These are phyloP conservation scores for Pisolithus microcarpus DNA, from an alignment of 768 basidiomycete species.

Conservation along the genomic window DNA sequence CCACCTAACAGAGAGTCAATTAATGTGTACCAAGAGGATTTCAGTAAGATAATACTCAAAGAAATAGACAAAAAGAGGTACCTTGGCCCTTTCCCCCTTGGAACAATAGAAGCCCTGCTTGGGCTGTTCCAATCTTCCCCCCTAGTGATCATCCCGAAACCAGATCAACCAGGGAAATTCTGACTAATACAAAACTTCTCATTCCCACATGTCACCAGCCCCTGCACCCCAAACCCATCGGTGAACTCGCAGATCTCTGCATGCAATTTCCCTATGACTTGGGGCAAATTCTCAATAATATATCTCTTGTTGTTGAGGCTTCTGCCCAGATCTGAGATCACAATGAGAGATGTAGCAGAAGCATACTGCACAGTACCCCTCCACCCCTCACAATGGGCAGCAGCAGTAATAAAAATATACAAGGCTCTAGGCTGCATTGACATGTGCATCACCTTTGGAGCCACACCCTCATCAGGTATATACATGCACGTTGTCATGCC, in stretches of 20 bases:
- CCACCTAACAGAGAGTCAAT: background rate
- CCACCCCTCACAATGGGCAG: conserved; percentile 19
- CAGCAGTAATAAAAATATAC: conserved; percentile 9
- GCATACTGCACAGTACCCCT: conserved; percentile 23
- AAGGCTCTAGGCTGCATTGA: conserved; percentile 21
- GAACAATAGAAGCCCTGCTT: background rate
- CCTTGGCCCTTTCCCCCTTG: background rate
- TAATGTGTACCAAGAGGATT: background rate
- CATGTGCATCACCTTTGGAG: conserved; percentile 22
- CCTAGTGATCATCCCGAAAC: background rate
- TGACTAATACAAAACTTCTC: conserved; percentile 32
- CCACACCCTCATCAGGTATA: conserved; percentile 15
- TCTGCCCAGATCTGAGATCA: conserved; percentile 20
- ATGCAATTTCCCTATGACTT: conserved; percentile 32
- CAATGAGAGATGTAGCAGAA: conserved; percentile 20
- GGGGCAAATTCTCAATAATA: conserved; percentile 35
- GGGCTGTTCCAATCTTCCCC: background rate
- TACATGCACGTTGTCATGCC: conserved; percentile 24
- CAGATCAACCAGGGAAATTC: background rate
- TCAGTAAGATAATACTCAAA: background rate
- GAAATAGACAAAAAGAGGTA: background rate
- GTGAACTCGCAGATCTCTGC: conserved; percentile 30
- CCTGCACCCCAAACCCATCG: conserved; percentile 7
- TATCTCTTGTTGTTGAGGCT: conserved; percentile 10
- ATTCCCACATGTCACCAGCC: no score